Percentiles rank a stretch among this genome's conserved stretches.
phyloP scores from a whole-genome alignment of 768 basidiomycete genomes.

The Serendipita sp. region DNA sequence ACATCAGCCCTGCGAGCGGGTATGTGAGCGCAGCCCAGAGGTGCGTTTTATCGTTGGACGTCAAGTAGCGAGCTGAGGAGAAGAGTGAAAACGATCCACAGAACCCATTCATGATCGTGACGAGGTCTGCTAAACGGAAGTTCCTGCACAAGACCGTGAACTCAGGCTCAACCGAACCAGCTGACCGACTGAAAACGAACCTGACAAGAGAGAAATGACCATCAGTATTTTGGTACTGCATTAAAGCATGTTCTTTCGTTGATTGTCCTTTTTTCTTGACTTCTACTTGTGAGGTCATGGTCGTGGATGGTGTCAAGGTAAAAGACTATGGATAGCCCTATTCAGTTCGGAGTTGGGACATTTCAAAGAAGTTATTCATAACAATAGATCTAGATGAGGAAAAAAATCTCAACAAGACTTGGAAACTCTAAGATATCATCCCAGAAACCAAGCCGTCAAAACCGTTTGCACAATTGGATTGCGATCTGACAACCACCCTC shows the following conservation, averaged over 20 bases:
- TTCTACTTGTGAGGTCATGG: not conserved
- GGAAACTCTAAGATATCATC: not conserved
- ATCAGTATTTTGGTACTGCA: constrained; percentile 74
- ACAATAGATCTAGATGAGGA: not conserved
- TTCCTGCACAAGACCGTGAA: constrained; percentile 39
- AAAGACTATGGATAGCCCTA: not conserved
- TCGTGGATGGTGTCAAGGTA: not conserved
- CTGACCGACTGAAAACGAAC: constrained; percentile 28
- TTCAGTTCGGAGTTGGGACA: not conserved
- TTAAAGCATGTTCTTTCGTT: constrained; percentile 34
- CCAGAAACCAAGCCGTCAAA: constrained; percentile 26
- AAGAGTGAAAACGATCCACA: constrained; percentile 95
- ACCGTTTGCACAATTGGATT: constrained; percentile 73
- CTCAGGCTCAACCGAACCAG: not conserved
- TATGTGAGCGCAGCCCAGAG: constrained; percentile 76
- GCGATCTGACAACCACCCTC: constrained; percentile 78
- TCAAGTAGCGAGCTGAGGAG: constrained; percentile 76
- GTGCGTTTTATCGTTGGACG: constrained; percentile 60
- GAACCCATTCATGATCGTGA: constrained; percentile 98
- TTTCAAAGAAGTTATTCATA: not conserved
- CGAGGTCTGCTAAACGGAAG: constrained; percentile 92
- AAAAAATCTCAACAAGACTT: too few relatives aligned
- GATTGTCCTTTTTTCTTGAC: constrained; percentile 7
- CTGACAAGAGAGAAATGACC: constrained; percentile 97
- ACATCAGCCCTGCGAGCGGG: constrained; percentile 87